phyloP scores from a whole-genome alignment of 345 rosid species.

The Corchorus olitorius region DNA sequence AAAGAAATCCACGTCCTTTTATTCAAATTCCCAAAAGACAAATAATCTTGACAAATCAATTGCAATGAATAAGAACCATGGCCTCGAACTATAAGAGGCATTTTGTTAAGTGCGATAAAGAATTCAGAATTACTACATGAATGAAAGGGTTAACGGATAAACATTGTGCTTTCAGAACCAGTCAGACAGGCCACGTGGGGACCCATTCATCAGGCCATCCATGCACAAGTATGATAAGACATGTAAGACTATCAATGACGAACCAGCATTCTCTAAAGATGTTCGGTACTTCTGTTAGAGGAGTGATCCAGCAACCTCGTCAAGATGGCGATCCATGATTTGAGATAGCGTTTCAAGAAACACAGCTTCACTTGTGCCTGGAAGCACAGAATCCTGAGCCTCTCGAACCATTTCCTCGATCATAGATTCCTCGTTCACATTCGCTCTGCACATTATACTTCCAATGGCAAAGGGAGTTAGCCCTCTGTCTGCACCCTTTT shows the following conservation, averaged over 20 bases:
- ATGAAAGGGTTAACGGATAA: background rate
- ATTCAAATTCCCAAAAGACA: background rate
- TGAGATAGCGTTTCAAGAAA: constrained; percentile 45
- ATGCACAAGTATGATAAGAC: background rate
- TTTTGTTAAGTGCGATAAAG: background rate
- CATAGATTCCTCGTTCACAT: constrained; percentile 54
- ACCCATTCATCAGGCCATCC: background rate
- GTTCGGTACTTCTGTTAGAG: constrained; percentile 1
- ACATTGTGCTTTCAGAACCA: constrained; percentile 1
- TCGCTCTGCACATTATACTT: constrained; percentile 79
- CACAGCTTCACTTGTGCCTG: constrained; percentile 50
- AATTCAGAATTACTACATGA: constrained; percentile 2
- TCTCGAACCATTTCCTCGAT: constrained; percentile 55
- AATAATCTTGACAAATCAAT: background rate
- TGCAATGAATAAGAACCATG: background rate
- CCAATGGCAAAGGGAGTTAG: constrained; percentile 76
- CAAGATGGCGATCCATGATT: constrained; percentile 55
- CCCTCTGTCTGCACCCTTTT: constrained; percentile 79
- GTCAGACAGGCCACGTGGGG: background rate
- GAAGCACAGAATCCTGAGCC: constrained; percentile 46
- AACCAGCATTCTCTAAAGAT: background rate
- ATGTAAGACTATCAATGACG: background rate
- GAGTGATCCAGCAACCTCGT: constrained; percentile 21
- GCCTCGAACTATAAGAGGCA: constrained; percentile 6
- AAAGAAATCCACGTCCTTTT: background rate